These are phyloP conservation scores for Aspergillus kassunensis DNA, from an alignment of 495 filamentous ascomycete genomes.

Conservation along the genomic window DNA sequence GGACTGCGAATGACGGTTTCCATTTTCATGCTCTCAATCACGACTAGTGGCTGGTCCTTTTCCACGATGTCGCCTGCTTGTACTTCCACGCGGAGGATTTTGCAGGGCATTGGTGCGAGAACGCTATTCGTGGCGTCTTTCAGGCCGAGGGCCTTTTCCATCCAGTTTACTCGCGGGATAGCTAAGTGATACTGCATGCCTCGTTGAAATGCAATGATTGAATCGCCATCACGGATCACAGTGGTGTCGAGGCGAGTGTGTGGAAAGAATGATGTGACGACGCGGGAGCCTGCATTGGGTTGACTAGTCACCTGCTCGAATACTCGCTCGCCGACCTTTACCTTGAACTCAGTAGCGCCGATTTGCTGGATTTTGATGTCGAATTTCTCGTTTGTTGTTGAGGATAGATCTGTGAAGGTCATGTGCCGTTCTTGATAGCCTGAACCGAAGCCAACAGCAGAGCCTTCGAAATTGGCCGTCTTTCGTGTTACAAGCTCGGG, in stretches of 20 bases:
- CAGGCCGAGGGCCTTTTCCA: constrained; percentile 77
- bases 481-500: constrained; percentile 16
- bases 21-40: constrained; percentile 99
- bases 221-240: constrained; percentile 65
- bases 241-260: constrained; percentile 78
- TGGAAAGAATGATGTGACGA: constrained; percentile 61
- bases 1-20: constrained; percentile 94
- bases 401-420: constrained; percentile 44
- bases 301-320: constrained; percentile 47
- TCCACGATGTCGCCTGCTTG: constrained; percentile 73
- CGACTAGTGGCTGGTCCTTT: constrained; percentile 84
- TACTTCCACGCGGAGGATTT: constrained; percentile 81
- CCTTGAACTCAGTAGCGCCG: constrained; percentile 57
- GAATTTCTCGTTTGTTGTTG: constrained; percentile 40
- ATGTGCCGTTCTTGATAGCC: constrained; percentile 53
- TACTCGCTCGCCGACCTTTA: constrained; percentile 52
- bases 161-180: constrained; percentile 69
- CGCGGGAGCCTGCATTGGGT: constrained; percentile 30
- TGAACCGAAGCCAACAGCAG: constrained; percentile 49
- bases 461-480: constrained; percentile 23
- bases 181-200: constrained; percentile 72
- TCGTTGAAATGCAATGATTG: constrained; percentile 75
- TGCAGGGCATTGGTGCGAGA: constrained; percentile 91
- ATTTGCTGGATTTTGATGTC: constrained; percentile 65
- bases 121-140: constrained; percentile 82